Percentiles rank a stretch among this genome's conserved stretches.
Evolutionary conservation across 2,329 filamentous ascomycete species (phyloP).

Genomic region (Phialophora expanda): DNA sequence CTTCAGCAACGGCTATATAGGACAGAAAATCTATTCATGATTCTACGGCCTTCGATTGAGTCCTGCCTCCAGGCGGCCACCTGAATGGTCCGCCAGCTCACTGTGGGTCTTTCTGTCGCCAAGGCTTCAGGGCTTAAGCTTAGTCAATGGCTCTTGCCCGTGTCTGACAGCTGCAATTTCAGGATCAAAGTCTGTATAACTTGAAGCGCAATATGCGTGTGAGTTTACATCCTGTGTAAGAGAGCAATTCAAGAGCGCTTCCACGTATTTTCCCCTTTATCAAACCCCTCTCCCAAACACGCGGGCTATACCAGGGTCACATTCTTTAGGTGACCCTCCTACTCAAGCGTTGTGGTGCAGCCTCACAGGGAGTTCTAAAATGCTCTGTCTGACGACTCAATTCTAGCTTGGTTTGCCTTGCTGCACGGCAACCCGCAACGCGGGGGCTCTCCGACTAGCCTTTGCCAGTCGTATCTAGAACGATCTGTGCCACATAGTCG

Average conservation of each 20-base stretch:
- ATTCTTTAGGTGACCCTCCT: not conserved
- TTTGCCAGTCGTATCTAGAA: constrained; percentile 1
- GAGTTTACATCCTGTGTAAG: not conserved
- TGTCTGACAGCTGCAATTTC: not conserved
- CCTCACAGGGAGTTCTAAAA: not conserved
- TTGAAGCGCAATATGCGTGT: not conserved
- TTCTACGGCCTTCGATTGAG: constrained; percentile 7
- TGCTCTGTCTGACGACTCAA: constrained; percentile 6
- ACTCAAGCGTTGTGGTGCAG: not conserved
- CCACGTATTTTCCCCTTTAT: not conserved
- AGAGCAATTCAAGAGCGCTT: not conserved
- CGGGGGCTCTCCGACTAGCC: not conserved
- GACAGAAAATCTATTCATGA: constrained; percentile 1
- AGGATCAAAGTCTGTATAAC: not conserved
- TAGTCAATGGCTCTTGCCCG: not conserved
- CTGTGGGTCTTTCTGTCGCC: not conserved
- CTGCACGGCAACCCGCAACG: constrained; percentile 3
- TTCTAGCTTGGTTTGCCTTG: not conserved
- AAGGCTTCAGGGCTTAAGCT: constrained; percentile 6
- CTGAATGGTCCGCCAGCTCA: constrained; percentile 7
- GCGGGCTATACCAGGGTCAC: not conserved
- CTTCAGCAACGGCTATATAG: constrained; percentile 12
- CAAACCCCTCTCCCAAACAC: not conserved
- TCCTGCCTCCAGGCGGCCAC: constrained; percentile 2
- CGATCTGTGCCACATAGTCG: not conserved